Percentiles rank a stretch among this genome's conserved stretches.
Conservation (phyloP, 2,329 filamentous ascomycete species). For the Fusarium nematophilum region DNA sequence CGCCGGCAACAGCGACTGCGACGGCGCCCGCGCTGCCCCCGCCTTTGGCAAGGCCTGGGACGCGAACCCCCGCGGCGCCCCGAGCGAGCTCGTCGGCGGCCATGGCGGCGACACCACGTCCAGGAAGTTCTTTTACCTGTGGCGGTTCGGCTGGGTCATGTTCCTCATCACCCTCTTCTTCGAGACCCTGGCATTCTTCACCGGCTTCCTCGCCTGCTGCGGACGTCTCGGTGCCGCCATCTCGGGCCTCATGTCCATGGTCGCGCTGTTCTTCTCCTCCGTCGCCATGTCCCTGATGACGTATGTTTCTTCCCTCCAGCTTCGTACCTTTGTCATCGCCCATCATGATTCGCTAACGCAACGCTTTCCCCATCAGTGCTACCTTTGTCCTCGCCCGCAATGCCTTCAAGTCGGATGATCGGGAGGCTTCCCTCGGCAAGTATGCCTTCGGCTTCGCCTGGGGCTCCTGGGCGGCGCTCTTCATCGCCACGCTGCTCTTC, state of each 20-base stretch:
- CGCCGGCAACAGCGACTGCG: constrained; percentile 72
- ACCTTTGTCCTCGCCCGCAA: constrained; percentile 77
- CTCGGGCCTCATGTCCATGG: constrained; percentile 65
- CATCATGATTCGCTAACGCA: constrained; percentile 16
- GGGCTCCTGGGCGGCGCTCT: constrained; percentile 74
- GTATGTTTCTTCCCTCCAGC: constrained; percentile 57
- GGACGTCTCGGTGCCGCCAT: constrained; percentile 77
- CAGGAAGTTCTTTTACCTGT: constrained; percentile 80
- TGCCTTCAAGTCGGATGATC: constrained; percentile 67
- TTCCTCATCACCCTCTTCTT: constrained; percentile 89
- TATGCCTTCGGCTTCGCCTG: constrained; percentile 84
- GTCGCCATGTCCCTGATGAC: constrained; percentile 80
- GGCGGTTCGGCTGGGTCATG: constrained; percentile 93
- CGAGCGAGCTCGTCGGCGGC: constrained; percentile 58
- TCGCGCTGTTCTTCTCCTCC: constrained; percentile 77
- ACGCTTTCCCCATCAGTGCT: constrained; percentile 50
- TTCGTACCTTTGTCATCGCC: not conserved
- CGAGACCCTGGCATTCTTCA: constrained; percentile 73
- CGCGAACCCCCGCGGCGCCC: constrained; percentile 56
- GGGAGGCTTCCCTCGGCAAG: constrained; percentile 69
- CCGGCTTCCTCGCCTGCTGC: constrained; percentile 75
- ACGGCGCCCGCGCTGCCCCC: constrained; percentile 68
- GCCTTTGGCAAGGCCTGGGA: constrained; percentile 79
- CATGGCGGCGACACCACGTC: constrained; percentile 68
- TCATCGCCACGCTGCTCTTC: constrained; percentile 76